Conservation (phyloP, 2,329 filamentous ascomycete species). For the Apiospora hydei region DNA sequence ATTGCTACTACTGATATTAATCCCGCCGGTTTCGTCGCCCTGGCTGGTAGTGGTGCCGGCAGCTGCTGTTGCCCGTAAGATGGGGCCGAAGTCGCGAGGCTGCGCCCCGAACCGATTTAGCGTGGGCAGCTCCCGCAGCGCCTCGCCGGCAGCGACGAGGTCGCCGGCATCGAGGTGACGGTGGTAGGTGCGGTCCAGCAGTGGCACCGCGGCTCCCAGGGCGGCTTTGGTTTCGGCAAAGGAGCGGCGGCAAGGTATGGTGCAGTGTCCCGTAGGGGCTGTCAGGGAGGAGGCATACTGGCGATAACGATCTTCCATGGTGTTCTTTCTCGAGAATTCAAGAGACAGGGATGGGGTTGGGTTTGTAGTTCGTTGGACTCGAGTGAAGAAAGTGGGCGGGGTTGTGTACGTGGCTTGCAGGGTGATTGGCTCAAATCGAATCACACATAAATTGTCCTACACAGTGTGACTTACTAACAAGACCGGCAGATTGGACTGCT, state of each 20-base stretch:
- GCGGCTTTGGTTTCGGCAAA: not conserved
- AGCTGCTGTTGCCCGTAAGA: not conserved
- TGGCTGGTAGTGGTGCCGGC: not conserved
- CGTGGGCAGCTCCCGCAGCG: not conserved
- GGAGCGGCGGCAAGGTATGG: not conserved
- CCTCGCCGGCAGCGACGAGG: not conserved
- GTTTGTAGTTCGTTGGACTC: not conserved
- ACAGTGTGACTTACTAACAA: too few relatives aligned
- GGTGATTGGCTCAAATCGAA: too few relatives aligned
- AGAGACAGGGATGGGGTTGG: not conserved
- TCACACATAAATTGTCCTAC: not conserved
- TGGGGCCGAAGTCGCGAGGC: slow-evolving; percentile 12
- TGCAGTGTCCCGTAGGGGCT: not conserved
- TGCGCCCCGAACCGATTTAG: not conserved
- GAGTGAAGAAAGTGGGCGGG: not conserved
- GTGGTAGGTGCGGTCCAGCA: slow-evolving; percentile 5
- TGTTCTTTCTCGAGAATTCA: not conserved
- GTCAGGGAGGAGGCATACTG: not conserved
- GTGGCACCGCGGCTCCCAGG: slow-evolving; percentile 3
- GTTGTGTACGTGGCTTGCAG: not conserved
- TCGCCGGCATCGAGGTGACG: not conserved
- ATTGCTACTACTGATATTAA: not conserved
- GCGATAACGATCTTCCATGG: not conserved
- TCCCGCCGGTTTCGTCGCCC: not conserved
- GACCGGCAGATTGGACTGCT: too few relatives aligned